A percentile compares a stretch with the other conserved stretches of the same genome.
These are phyloP conservation scores for Cyclotella choctawhatcheeana DNA, from an alignment of 108 stramenopile genomes.

Conservation along the genomic window DNA sequence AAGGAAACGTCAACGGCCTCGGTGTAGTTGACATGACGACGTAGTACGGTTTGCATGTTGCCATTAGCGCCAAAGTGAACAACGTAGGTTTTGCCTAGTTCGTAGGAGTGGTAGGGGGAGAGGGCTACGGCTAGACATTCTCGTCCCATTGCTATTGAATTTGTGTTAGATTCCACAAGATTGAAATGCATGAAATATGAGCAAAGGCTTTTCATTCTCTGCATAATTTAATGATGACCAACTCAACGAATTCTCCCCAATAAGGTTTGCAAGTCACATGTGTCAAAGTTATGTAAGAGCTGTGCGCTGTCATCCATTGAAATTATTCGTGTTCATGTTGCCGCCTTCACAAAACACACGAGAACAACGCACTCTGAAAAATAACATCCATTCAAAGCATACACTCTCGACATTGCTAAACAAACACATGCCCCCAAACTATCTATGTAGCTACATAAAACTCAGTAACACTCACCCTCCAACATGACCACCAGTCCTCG, in stretches of 20 bases:
- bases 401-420: neutral
- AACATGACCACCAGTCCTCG: slow-evolving; percentile 43
- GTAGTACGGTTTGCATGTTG: slow-evolving; percentile 57
- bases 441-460: neutral
- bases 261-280: too few species aligned
- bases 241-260: too few species aligned
- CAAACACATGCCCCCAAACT: neutral
- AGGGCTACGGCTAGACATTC: slow-evolving; percentile 69
- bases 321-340: too few species aligned
- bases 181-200: neutral
- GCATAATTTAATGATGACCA: too few species aligned
- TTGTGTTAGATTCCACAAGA: neutral
- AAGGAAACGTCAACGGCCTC: slow-evolving; percentile 53
- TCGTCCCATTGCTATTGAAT: slow-evolving; percentile 43
- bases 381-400: too few species aligned
- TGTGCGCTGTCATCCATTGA: too few species aligned
- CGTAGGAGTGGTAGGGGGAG: slow-evolving; percentile 55
- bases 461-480: slow-evolving; percentile 23
- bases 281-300: too few species aligned
- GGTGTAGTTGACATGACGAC: slow-evolving; percentile 47
- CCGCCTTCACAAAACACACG: too few species aligned
- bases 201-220: neutral
- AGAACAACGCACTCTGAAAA: too few species aligned
- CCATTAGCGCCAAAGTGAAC: slow-evolving; percentile 68
- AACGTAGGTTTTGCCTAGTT: slow-evolving; percentile 64